Base-by-base conservation (phyloP, 495 filamentous ascomycete species). In the Aspergillus homomorphus region DNA sequence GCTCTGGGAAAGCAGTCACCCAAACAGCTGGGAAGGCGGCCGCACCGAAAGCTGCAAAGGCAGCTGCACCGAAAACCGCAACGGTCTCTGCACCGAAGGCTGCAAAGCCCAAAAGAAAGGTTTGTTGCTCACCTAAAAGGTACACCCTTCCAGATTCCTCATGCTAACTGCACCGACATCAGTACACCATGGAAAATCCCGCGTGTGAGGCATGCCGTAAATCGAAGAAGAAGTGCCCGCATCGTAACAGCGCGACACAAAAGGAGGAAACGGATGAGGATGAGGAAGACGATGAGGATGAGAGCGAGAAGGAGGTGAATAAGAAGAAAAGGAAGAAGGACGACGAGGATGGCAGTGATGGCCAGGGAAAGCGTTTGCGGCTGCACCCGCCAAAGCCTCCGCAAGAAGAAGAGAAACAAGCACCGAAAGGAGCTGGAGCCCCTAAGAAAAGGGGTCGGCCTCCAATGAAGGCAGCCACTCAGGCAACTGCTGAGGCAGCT, bases 351-450 rank as follows among this genome's bases (percentile, higher is more conserved):
- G 12, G 14, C n/a, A 42, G 6, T 41, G 46, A 42, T 15, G 38
- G 7, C 8, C 6, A 44, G 8, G 2, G 19, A 15, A 18, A 46
- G 4, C 38, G 9, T 43, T 22, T 18, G n/a, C n/a, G n/a, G n/a
- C n/a, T n/a, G n/a, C n/a, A n/a, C n/a, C n/a, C n/a, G n/a, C n/a
- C n/a, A n/a, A n/a, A n/a, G n/a, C n/a, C n/a, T n/a, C n/a, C n/a
- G 3, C 62, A 63, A 26, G 19, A 15, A 8, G 1, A 65, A 0
- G 4, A 55, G 19, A 67, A 46, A 0, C 26, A 30, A 30, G 26
- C 26, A 30, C 26, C 4, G 26, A 10, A 30, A 4, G 10, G 10
- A 30, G 26, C 26, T 30, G 26, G 26, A 10, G 4, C 4, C 4
- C 26, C 33, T 2, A 38, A 38, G 33, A 38, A 38, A 38, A 5